These are phyloP conservation scores for Beauveria asiatica DNA, from an alignment of 2,329 filamentous ascomycete species.

Conservation along the genomic window DNA sequence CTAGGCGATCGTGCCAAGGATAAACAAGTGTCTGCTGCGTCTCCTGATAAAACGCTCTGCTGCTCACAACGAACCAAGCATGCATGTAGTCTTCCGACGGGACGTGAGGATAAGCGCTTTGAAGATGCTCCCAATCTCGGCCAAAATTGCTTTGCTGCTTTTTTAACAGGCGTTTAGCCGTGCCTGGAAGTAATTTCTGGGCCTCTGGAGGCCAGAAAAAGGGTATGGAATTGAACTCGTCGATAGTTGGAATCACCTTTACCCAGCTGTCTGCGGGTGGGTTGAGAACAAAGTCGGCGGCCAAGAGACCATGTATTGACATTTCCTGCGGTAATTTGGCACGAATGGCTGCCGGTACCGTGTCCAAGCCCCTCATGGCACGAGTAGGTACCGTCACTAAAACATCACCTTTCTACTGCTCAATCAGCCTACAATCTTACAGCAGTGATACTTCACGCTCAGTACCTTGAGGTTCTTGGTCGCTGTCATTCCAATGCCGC, in stretches of 20 bases:
- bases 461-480: not conserved
- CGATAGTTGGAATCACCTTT: constrained; percentile 1
- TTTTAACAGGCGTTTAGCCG: constrained; percentile 36
- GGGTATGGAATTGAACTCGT: constrained; percentile 18
- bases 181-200: constrained; percentile 37
- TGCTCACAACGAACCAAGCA: constrained; percentile 48
- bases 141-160: constrained; percentile 42
- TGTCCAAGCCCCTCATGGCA: constrained; percentile 56
- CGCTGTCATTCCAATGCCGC: not conserved
- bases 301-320: constrained; percentile 63
- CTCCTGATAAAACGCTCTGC: constrained; percentile 46
- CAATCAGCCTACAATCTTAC: not conserved
- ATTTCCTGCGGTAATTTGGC: constrained; percentile 43
- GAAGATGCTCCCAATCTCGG: constrained; percentile 30
- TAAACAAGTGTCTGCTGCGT: constrained; percentile 30
- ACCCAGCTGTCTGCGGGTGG: constrained; percentile 4
- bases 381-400: constrained; percentile 58
- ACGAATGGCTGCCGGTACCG: constrained; percentile 46
- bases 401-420: constrained; percentile 35
- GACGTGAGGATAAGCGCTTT: constrained; percentile 20
- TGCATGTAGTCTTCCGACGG: constrained; percentile 32
- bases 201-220: constrained; percentile 40
- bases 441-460: not conserved
- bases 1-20: constrained; percentile 47
- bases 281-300: constrained; percentile 50